Evolutionary conservation across 2,329 filamentous ascomycete species (phyloP).

Genomic region (Colletotrichum aenigma): DNA sequence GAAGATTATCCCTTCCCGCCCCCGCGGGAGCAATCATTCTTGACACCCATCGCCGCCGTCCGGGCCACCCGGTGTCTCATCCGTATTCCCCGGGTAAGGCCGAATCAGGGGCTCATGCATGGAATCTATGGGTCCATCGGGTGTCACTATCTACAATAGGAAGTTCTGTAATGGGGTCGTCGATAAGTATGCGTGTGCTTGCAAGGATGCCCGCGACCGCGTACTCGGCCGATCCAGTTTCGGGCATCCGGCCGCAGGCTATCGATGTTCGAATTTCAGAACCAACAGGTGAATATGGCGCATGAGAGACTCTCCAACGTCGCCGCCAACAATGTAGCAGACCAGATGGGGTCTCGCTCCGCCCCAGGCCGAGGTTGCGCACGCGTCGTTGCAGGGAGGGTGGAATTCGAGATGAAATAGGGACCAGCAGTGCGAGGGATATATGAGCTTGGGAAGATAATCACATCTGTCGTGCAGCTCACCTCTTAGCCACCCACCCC

Average conservation of each 20-base stretch:
- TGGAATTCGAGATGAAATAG: not conserved
- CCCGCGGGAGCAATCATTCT: not conserved
- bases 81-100: not conserved
- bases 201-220: not conserved
- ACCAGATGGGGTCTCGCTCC: not conserved
- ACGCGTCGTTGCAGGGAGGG: not conserved
- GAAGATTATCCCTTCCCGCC: not conserved
- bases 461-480: not conserved
- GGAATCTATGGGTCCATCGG: not conserved
- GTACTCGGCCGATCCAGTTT: not conserved
- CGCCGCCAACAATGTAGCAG: not conserved
- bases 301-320: not conserved
- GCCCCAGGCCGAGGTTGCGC: not conserved
- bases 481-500: not conserved
- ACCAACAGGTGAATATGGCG: not conserved
- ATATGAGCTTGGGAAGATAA: conserved; percentile 2
- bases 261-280: not conserved
- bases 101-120: not conserved
- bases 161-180: not conserved
- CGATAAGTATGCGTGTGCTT: not conserved
- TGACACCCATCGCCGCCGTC: not conserved
- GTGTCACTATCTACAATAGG: not conserved
- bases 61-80: not conserved
- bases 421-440: not conserved
- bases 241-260: not conserved